Conservation (phyloP, 495 filamentous ascomycete genomes). For the Tuber borchii region DNA sequence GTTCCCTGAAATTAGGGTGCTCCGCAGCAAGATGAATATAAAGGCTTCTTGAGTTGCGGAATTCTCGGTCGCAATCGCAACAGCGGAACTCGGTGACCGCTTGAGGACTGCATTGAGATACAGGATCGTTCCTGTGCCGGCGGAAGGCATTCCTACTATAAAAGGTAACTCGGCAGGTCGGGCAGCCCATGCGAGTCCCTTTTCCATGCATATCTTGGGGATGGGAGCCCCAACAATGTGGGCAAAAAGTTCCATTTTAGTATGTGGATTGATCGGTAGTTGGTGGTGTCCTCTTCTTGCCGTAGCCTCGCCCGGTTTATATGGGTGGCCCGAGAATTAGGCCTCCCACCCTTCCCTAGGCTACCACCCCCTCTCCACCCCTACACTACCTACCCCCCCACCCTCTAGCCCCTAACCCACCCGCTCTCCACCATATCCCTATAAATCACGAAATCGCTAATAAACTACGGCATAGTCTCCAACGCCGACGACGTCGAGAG, state of each 20-base stretch:
- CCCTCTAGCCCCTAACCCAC: too few relatives aligned
- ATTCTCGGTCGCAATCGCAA: slow-evolving; percentile 24
- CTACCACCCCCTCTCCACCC: slow-evolving; percentile 45
- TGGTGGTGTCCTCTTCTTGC: neutral
- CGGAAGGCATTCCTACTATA: neutral
- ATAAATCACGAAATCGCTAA: slow-evolving; percentile 59
- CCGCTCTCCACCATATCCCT: slow-evolving; percentile 48
- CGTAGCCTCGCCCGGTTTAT: neutral
- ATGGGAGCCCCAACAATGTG: neutral
- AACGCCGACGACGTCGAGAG: slow-evolving; percentile 45
- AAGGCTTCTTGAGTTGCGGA: slow-evolving; percentile 6
- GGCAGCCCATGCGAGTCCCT: neutral
- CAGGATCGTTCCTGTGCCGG: neutral
- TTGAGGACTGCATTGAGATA: neutral
- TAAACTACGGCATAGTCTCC: slow-evolving; percentile 50
- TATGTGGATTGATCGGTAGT: neutral
- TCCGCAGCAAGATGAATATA: neutral
- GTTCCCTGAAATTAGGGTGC: slow-evolving; percentile 17
- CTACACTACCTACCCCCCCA: slow-evolving; percentile 47
- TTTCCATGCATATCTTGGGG: neutral
- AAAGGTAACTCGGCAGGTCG: neutral
- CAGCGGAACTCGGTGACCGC: slow-evolving; percentile 15
- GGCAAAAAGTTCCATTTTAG: neutral
- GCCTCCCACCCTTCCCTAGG: neutral
- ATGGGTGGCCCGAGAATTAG: neutral